phyloP scores from a whole-genome alignment of 2,329 filamentous ascomycete species.

The Diplodia mutila region DNA sequence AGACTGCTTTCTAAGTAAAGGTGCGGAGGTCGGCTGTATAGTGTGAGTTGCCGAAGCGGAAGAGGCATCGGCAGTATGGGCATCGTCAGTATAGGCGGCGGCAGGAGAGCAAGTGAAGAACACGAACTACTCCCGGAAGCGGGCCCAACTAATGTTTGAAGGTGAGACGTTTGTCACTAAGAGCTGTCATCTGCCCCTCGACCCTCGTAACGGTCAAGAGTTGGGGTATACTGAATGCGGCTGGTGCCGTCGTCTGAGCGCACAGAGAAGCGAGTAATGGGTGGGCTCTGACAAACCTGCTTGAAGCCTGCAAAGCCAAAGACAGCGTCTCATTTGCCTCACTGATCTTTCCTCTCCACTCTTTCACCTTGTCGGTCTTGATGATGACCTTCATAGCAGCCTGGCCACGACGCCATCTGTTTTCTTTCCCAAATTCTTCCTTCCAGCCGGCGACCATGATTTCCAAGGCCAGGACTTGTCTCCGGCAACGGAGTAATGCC shows the following conservation, averaged over 20 bases:
- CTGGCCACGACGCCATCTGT: not conserved
- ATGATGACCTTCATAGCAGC: not conserved
- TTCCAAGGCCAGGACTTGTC: not conserved
- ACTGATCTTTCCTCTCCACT: not conserved
- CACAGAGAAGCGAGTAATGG: accelerated
- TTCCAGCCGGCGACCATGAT: not conserved
- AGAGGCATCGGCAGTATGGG: not conserved
- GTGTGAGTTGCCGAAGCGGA: not conserved
- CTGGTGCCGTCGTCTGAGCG: not conserved
- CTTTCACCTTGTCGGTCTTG: not conserved
- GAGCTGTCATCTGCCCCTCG: not conserved
- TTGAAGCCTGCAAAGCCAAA: not conserved
- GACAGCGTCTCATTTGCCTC: not conserved
- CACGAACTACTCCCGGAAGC: no score
- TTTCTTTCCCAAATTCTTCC: not conserved
- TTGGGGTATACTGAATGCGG: not conserved
- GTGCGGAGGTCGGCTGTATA: not conserved
- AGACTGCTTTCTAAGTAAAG: not conserved
- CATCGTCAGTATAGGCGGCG: no score
- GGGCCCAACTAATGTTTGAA: not conserved
- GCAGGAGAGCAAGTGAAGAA: not conserved
- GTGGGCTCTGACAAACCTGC: not conserved
- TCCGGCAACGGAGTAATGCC: not conserved
- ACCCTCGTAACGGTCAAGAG: not conserved
- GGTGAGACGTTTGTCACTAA: not conserved